Evolutionary conservation across 257 asterid species (phyloP).

Genomic region (Salvia rosmarinus): DNA sequence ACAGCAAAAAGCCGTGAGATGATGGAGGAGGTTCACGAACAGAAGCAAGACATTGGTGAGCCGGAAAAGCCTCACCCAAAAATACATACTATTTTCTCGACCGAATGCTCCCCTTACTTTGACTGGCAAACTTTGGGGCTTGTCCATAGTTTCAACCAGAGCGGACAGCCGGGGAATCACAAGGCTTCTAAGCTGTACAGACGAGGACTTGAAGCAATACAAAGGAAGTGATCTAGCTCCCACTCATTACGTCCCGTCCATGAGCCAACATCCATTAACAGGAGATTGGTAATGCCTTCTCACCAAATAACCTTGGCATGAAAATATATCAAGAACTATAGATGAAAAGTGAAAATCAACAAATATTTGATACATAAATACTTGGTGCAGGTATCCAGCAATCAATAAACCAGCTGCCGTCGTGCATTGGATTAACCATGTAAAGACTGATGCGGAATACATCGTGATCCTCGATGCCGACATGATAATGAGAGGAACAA

Average conservation of each 20-base stretch:
- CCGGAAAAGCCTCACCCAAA: conserved; percentile 65
- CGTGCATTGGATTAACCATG: conserved; percentile 94
- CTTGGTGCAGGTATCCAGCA: conserved; percentile 83
- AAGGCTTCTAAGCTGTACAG: conserved; percentile 88
- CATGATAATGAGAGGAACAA: conserved; percentile 93
- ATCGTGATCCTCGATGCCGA: conserved; percentile 88
- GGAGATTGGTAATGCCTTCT: conserved; percentile 81
- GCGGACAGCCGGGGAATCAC: conserved; percentile 97
- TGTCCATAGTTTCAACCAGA: conserved; percentile 79
- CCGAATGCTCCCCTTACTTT: conserved; percentile 88
- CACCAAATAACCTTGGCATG: neutral
- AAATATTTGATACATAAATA: neutral
- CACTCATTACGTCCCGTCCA: conserved; percentile 94
- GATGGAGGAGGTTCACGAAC: conserved; percentile 62
- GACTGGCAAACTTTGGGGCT: conserved; percentile 99
- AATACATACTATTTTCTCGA: conserved; percentile 90
- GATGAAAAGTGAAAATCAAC: conserved; percentile 6
- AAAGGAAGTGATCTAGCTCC: conserved; percentile 92
- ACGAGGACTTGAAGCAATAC: conserved; percentile 82
- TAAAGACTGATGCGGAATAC: conserved; percentile 86
- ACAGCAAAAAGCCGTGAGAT: conserved; percentile 64
- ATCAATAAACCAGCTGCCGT: conserved; percentile 97
- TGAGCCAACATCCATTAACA: conserved; percentile 95
- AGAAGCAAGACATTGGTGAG: conserved; percentile 53
- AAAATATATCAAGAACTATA: neutral